phyloP scores from a whole-genome alignment of 164 flowering plant genomes.

The Nelumbo lutea region DNA sequence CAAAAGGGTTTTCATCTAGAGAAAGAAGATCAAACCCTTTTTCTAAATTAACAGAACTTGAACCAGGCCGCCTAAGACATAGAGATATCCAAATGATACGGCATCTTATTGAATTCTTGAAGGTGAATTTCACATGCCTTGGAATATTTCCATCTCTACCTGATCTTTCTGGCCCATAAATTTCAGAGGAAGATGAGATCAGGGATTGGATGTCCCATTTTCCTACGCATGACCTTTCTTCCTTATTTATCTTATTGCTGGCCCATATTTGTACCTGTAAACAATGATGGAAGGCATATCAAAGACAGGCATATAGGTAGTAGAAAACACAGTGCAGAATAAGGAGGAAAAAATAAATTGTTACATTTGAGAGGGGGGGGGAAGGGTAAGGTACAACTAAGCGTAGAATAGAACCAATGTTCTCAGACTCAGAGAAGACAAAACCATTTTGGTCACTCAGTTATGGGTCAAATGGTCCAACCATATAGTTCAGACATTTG shows the following conservation, averaged over 20 bases:
- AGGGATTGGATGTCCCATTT: constrained; percentile 87
- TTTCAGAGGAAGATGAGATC: constrained; percentile 60
- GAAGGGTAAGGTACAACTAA: too few relatives aligned
- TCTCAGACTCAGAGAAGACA: too few relatives aligned
- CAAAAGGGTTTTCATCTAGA: constrained; percentile 77
- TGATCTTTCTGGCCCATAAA: constrained; percentile 63
- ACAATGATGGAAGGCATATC: constrained; percentile 7
- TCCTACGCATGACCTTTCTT: constrained; percentile 75
- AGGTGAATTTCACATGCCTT: constrained; percentile 73
- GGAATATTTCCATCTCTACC: constrained; percentile 35
- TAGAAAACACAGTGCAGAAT: neutral
- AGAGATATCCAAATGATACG: constrained; percentile 90
- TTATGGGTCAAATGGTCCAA: too few relatives aligned
- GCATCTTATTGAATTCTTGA: constrained; percentile 73
- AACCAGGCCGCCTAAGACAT: constrained; percentile 57
- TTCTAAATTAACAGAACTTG: constrained; percentile 68
- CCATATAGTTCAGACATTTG: too few relatives aligned
- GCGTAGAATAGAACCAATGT: too few relatives aligned
- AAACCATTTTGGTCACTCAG: too few relatives aligned
- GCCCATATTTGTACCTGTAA: constrained; percentile 97
- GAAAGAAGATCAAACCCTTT: constrained; percentile 64
- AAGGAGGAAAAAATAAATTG: constrained; percentile 6
- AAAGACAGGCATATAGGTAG: constrained; percentile 4
- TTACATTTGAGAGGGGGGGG: too few relatives aligned
- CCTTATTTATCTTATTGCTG: constrained; percentile 74